Evolutionary conservation across 257 asterid species (phyloP).

Genomic region (Nicotiana paniculata): DNA sequence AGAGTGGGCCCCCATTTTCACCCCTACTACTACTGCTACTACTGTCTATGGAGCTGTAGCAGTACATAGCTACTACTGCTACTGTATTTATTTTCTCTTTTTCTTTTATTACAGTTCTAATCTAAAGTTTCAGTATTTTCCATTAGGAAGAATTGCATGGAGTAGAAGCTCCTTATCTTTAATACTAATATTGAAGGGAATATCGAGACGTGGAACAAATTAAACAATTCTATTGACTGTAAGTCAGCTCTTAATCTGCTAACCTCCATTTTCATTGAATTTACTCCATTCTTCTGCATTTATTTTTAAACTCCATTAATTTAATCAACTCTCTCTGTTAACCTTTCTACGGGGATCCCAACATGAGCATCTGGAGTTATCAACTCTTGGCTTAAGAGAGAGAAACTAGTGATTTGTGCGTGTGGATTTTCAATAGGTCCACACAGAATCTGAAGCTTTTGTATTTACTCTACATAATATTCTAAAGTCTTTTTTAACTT

Average conservation of each 20-base stretch:
- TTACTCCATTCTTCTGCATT: neutral
- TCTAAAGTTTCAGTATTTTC: neutral
- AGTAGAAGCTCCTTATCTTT: neutral
- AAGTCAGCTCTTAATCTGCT: slow-evolving; percentile 48
- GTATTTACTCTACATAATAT: slow-evolving; percentile 4
- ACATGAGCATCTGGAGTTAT: slow-evolving; percentile 7
- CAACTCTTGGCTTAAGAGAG: slow-evolving; percentile 1
- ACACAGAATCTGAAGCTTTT: slow-evolving; percentile 14
- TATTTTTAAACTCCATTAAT: neutral
- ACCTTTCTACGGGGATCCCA: slow-evolving; percentile 18
- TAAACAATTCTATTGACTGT: slow-evolving; percentile 17
- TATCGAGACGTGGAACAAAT: slow-evolving; percentile 7
- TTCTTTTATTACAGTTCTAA: neutral
- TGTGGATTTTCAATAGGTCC: slow-evolving; percentile 1
- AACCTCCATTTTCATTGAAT: slow-evolving; percentile 10
- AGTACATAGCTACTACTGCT: neutral
- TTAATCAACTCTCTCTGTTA: neutral
- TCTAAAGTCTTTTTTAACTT: slow-evolving; percentile 10
- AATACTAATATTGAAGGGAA: neutral
- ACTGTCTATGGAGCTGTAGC: neutral
- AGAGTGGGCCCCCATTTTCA: neutral
- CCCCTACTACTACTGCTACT: neutral
- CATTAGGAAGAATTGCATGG: slow-evolving; percentile 3
- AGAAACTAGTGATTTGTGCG: neutral
- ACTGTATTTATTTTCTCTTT: neutral